Conservation (phyloP, 176 grass and related monocot genomes). For the Carex littledalei region DNA sequence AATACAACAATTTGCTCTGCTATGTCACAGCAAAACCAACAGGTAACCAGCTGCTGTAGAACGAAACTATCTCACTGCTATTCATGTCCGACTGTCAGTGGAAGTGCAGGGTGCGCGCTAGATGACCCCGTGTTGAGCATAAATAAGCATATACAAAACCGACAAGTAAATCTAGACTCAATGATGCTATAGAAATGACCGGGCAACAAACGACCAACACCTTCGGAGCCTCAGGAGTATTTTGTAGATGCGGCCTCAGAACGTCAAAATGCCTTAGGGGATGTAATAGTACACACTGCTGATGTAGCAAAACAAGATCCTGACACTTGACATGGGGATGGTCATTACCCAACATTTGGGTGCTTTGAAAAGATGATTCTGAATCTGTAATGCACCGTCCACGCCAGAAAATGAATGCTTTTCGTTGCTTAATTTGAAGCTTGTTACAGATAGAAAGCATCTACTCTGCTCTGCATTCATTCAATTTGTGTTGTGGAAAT, state of each 20-base stretch:
- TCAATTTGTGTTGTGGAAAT: too few species aligned
- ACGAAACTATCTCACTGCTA: background rate
- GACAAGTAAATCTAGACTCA: background rate
- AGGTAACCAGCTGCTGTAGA: too few species aligned
- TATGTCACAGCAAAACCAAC: background rate
- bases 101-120: background rate
- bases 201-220: background rate
- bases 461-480: background rate
- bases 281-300: too few species aligned
- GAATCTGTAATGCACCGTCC: background rate
- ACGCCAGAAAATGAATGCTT: background rate
- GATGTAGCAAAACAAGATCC: too few species aligned
- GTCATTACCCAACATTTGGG: background rate
- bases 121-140: background rate
- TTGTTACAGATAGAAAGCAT: background rate
- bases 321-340: background rate
- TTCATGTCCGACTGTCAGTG: background rate
- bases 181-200: background rate
- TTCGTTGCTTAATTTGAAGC: background rate
- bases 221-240: too few species aligned
- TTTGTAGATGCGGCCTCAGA: too few species aligned
- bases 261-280: too few species aligned
- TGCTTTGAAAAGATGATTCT: background rate
- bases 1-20: background rate
- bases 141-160: background rate